Conservation (phyloP, 176 grass and related monocot genomes). For the Avena insularis region DNA sequence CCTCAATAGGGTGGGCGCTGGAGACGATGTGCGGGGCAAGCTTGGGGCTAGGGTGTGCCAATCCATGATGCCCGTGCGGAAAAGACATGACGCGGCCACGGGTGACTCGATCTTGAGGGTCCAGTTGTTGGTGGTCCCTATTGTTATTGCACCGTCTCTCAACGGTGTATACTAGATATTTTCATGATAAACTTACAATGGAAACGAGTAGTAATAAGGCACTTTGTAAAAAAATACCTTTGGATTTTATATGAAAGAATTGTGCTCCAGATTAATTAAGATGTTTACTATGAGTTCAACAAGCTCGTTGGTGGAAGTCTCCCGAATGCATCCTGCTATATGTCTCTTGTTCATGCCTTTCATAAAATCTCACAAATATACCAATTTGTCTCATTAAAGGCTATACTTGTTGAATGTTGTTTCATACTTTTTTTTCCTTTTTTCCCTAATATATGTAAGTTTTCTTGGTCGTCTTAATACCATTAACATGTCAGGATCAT, state of each 20-base stretch:
- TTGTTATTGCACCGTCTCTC: too few relatives aligned
- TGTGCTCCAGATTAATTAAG: too few relatives aligned
- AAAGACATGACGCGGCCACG: constrained; percentile 61
- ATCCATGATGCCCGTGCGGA: constrained; percentile 72
- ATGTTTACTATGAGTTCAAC: too few relatives aligned
- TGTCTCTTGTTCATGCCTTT: not conserved
- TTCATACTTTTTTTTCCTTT: not conserved
- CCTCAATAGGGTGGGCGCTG: constrained; percentile 54
- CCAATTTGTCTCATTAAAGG: not conserved
- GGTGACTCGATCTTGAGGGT: constrained; percentile 58
- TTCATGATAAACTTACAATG: too few relatives aligned
- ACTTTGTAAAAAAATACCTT: too few relatives aligned
- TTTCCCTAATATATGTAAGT: not conserved
- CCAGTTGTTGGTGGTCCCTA: constrained; percentile 41
- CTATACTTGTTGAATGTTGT: not conserved
- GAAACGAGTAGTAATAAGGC: too few relatives aligned
- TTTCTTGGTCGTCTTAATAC: not conserved
- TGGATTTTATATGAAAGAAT: too few relatives aligned
- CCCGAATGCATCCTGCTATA: not conserved
- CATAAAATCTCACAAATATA: not conserved
- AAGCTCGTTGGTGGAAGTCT: not conserved
- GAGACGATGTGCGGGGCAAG: constrained; percentile 52
- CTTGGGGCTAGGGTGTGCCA: constrained; percentile 84
- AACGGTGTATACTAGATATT: too few relatives aligned
- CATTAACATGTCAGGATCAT: too few relatives aligned